Base-by-base conservation (phyloP, 805 yeast species). In the Candida sithepensis region DNA sequence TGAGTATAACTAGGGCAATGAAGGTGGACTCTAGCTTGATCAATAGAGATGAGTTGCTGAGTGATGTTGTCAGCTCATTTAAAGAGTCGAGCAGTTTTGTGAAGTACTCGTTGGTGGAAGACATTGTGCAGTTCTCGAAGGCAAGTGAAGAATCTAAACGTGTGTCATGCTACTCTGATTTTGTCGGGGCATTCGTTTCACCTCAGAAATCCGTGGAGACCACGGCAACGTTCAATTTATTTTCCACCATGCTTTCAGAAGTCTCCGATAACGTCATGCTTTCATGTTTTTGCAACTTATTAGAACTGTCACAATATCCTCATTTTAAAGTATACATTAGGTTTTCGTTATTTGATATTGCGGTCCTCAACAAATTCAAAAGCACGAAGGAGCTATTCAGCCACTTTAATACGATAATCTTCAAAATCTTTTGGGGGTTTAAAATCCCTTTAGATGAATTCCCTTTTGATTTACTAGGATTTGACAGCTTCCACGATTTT, bases 371-470 rank as follows among this genome's bases (percentile, higher is more conserved):
- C 34, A 49, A 51, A 0, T 39, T 62, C 5, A 28, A 43, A 0
- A 38, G 45, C 14, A 37, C 62, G 0, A 51, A 39, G 14, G 43
- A 41, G 1, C 47, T 76, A 3, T 73, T 73, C 50, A 57, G 58
- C 42, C 45, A 53, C 12, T 55, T 66, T 23, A 66, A 60, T 41
- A 53, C 67, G 32, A 69, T 69, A 13, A 57, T 78, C 3, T 58
- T 79, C 41, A 72, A 66, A 46, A 64, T 64, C 19, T 79, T 82
- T 82, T 63, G 65, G 58, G 58, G 61, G n/a, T 65, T 63, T 44
- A 60, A 64, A 3, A 41, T 54, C 12, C 53, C 58, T 3, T 49
- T 76, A 13, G 45, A 49, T 0, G 53, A 54, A 1, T 77, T 78
- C 50, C 84, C 83, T 0, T 69, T 40, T 45, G 49, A 47, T 0